These are phyloP conservation scores for Calonectria crousiana DNA, from an alignment of 2,329 filamentous ascomycete species.

Conservation along the genomic window DNA sequence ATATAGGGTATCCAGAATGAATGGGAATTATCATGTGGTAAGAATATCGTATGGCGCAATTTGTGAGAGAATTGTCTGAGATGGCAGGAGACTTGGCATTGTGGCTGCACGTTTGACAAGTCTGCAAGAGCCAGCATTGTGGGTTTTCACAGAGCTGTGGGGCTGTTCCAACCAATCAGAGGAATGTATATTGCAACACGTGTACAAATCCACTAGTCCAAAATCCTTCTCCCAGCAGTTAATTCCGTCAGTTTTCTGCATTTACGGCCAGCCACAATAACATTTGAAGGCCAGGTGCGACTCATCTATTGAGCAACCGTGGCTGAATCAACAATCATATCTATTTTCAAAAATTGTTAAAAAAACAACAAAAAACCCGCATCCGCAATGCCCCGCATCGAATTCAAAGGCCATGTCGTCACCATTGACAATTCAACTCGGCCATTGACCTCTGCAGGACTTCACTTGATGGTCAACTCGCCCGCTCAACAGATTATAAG, in stretches of 20 bases:
- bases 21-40: background rate
- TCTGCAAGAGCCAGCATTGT: no score
- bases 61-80: background rate
- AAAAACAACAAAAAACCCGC: background rate
- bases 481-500: background rate
- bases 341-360: background rate
- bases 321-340: background rate
- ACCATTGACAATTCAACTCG: background rate
- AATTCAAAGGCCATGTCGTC: background rate
- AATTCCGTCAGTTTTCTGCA: background rate
- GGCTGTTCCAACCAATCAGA: background rate
- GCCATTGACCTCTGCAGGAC: background rate
- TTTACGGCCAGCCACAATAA: background rate
- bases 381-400: background rate
- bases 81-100: background rate
- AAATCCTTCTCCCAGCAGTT: background rate
- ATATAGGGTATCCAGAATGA: background rate
- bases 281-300: background rate
- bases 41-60: background rate
- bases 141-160: background rate
- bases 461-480: background rate
- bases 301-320: background rate
- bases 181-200: background rate
- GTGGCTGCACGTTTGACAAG: background rate
- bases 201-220: background rate